Conservation (phyloP, 495 filamentous ascomycete genomes). For the Aspergillus ostianus region DNA sequence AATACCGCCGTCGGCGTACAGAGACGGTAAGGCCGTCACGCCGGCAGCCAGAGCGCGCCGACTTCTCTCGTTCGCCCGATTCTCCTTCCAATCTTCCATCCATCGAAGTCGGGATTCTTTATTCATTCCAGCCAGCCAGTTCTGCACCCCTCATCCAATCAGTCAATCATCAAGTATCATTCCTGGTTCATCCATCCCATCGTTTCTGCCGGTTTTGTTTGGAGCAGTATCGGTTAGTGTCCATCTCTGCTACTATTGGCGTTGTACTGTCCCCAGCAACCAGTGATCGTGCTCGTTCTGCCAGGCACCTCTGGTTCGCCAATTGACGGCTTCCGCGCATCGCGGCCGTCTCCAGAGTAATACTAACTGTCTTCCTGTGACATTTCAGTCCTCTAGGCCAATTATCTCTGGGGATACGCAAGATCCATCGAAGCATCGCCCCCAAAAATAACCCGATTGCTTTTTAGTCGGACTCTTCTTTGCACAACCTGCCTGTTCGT, state of each 20-base stretch:
- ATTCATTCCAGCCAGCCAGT: not conserved
- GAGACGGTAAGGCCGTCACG: not conserved
- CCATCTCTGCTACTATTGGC: slow-evolving; percentile 14
- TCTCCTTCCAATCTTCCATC: slow-evolving; percentile 2
- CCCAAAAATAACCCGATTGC: slow-evolving; percentile 25
- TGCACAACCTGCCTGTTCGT: slow-evolving; percentile 37
- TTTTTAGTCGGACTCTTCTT: slow-evolving; percentile 15
- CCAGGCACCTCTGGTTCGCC: slow-evolving; percentile 45
- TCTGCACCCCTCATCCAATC: slow-evolving; percentile 10
- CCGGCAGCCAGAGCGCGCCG: not conserved
- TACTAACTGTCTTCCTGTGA: slow-evolving; percentile 12
- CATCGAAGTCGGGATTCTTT: slow-evolving; percentile 1
- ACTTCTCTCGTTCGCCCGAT: slow-evolving; percentile 7
- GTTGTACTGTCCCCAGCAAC: slow-evolving; percentile 19
- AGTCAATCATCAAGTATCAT: slow-evolving; percentile 12
- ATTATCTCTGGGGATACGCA: slow-evolving; percentile 15
- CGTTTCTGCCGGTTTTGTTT: slow-evolving; percentile 8
- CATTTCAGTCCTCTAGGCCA: slow-evolving; percentile 18
- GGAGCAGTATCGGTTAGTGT: slow-evolving; percentile 10
- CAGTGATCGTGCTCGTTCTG: slow-evolving; percentile 26
- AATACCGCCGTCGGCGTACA: not conserved
- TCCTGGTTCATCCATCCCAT: slow-evolving; percentile 1
- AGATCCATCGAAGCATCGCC: slow-evolving; percentile 22
- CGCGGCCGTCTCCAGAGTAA: slow-evolving; percentile 28
- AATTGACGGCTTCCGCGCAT: slow-evolving; percentile 41